Conservation (phyloP, 2,329 filamentous ascomycete species). For the Pestalotiopsis sp. region DNA sequence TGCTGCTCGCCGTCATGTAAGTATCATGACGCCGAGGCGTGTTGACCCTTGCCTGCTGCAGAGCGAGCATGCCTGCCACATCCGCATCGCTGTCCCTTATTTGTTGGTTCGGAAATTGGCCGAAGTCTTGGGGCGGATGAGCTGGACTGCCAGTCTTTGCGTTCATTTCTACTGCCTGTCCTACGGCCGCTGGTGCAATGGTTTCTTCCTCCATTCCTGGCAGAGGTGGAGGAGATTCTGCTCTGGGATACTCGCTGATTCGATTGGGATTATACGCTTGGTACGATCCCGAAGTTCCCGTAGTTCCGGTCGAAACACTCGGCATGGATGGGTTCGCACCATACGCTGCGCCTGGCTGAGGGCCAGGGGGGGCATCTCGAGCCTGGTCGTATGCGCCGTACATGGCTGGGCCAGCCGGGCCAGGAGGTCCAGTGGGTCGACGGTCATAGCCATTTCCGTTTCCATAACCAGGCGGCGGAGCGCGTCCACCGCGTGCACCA, state of each 20-base stretch:
- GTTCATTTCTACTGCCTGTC: conserved; percentile 81
- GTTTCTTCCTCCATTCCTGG: conserved; percentile 43
- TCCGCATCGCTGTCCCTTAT: conserved; percentile 70
- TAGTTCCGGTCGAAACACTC: conserved; percentile 34
- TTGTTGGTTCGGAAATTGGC: conserved; percentile 45
- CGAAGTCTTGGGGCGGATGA: conserved; percentile 43
- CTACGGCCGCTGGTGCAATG: conserved; percentile 39
- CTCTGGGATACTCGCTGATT: conserved; percentile 53
- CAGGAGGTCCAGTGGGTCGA: conserved; percentile 28
- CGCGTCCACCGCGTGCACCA: conserved; percentile 39
- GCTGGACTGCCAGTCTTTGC: conserved; percentile 60
- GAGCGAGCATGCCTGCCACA: conserved; percentile 72
- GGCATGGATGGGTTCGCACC: conserved; percentile 39
- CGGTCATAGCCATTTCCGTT: conserved; percentile 36
- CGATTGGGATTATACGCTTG: conserved; percentile 47
- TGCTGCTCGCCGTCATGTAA: conserved; percentile 67
- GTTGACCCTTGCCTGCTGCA: conserved; percentile 59
- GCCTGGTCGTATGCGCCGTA: conserved; percentile 30
- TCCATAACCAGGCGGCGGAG: conserved; percentile 50
- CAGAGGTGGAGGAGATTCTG: conserved; percentile 66
- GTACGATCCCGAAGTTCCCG: conserved; percentile 34
- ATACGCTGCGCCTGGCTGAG: conserved; percentile 36
- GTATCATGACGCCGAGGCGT: conserved; percentile 47
- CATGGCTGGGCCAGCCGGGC: conserved; percentile 28
- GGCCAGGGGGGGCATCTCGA: conserved; percentile 41